Conservation (phyloP, 2,329 filamentous ascomycete species). For the Xylaria sp. region DNA sequence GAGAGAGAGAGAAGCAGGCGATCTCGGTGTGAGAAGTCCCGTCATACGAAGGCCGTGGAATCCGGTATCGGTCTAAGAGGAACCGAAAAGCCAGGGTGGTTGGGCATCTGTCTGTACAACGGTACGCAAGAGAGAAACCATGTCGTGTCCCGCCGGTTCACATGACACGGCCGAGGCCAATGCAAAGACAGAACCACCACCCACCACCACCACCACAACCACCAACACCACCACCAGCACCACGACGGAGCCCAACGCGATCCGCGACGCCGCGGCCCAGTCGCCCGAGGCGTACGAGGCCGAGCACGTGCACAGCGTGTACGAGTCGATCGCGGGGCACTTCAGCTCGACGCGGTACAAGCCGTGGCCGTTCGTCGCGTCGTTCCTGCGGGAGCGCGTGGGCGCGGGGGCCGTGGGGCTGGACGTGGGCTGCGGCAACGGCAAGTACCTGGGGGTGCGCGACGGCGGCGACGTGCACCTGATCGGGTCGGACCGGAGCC, state of each 20-base stretch:
- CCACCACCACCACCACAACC: constrained; percentile 6
- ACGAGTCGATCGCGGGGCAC: constrained; percentile 86
- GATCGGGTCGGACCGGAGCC: constrained; percentile 84
- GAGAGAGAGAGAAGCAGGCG: not conserved
- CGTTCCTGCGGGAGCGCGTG: constrained; percentile 73
- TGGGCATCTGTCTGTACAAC: not conserved
- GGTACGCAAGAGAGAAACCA: constrained; percentile 7
- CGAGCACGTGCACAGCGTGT: constrained; percentile 89
- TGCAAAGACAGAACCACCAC: constrained; percentile 11
- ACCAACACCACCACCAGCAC: not conserved
- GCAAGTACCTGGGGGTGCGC: constrained; percentile 91
- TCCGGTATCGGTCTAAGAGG: not conserved
- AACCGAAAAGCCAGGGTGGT: not conserved
- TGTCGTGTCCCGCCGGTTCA: constrained; percentile 42
- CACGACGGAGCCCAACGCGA: constrained; percentile 7
- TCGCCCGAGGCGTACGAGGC: constrained; percentile 74
- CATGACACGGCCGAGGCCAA: constrained; percentile 38
- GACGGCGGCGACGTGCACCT: constrained; percentile 71
- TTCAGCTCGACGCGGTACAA: constrained; percentile 83
- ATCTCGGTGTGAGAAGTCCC: not conserved
- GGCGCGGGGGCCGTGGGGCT: constrained; percentile 80
- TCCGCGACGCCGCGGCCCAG: constrained; percentile 37
- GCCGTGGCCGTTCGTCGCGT: constrained; percentile 92
- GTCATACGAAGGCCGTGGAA: not conserved
- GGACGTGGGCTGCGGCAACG: constrained; percentile 96